Base-by-base conservation (phyloP, 768 basidiomycete species). In the Asterophora lycoperdoides region DNA sequence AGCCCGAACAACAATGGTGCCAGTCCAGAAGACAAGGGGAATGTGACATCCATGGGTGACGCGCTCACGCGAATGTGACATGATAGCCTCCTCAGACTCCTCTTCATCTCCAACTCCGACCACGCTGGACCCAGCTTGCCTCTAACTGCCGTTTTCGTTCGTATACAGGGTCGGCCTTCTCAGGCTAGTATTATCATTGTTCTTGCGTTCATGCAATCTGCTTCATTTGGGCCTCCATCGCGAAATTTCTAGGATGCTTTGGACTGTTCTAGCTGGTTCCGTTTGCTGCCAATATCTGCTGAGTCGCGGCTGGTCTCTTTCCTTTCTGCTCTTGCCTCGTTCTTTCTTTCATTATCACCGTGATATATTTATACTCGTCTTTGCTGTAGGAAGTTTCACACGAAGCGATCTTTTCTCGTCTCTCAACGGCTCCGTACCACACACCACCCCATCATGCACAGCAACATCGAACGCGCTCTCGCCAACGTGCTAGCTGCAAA, bases 381-480 rank as follows among this genome's bases (percentile, higher is more conserved):
- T 17, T 8, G 8, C 35, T 13, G 5, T 33, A 42, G 33, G 8
- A 26, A 36, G 29, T 10, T 44, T 1, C 17, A n/a, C 6, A 8
- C 13, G 13, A 36, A 36, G 35, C 35, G 15, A 4, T 17, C 8
- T 14, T 7, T n/a, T 7, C 35, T 11, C 13, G 35, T 36, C 15
- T 17, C 15, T 17, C 14, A 36, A 36, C 13, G 13, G 9, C 42
- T 43, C 10, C 10, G 5, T 5, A 41, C 23, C 18, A 15, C 32
- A 29, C 8, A 10, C 20, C 11, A 23, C 23, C 23, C 6, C 23
- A 23, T 23, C 23, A 55, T 58, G 56, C 52, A 41, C 34, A 60
- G 52, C 32, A 62, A 60, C 39, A 49, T 62, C 37, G 52, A 60
- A 33, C 59, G 50, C 28, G 59, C 59, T 1, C 46, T 58, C 17